These are phyloP conservation scores for Glomus cerebriforme DNA, from an alignment of 192 early-diverging fungal species.

Conservation along the genomic window DNA sequence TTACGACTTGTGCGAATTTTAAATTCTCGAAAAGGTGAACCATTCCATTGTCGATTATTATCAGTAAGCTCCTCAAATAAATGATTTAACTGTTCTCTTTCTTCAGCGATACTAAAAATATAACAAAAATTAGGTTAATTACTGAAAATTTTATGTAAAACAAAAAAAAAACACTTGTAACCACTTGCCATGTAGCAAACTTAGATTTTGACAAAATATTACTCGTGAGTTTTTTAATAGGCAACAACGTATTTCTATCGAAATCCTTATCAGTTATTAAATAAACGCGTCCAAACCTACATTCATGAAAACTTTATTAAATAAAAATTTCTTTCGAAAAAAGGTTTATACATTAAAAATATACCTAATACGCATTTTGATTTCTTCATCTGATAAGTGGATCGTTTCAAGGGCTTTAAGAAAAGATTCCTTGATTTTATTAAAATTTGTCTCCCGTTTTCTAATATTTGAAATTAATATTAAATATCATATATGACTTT, in stretches of 20 bases:
- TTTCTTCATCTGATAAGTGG: slow-evolving; percentile 44
- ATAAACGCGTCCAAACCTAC: slow-evolving; percentile 45
- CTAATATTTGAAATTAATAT: slow-evolving; percentile 2
- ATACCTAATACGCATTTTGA: slow-evolving; percentile 37
- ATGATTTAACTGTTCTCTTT: slow-evolving; percentile 15
- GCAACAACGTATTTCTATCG: slow-evolving; percentile 12
- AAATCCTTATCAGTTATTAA: slow-evolving; percentile 27
- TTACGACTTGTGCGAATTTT: neutral
- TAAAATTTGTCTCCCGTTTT: neutral
- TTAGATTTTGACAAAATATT: slow-evolving; percentile 35
- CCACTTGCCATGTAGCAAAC: slow-evolving; percentile 38
- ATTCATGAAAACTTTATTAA: neutral
- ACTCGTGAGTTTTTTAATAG: slow-evolving; percentile 23
- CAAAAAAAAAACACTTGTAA: neutral
- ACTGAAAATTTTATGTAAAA: neutral
- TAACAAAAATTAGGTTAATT: neutral
- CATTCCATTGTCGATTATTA: neutral
- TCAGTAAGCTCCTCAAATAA: slow-evolving; percentile 35
- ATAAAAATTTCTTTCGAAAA: no score
- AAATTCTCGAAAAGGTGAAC: slow-evolving; percentile 10
- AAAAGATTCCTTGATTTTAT: slow-evolving; percentile 20
- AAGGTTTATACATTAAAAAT: no score
- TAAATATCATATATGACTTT: neutral
- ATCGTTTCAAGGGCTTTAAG: slow-evolving; percentile 35
- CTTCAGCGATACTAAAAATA: slow-evolving; percentile 35